Conservation (phyloP, 2,329 filamentous ascomycete genomes). For the Colletotrichum salicis region DNA sequence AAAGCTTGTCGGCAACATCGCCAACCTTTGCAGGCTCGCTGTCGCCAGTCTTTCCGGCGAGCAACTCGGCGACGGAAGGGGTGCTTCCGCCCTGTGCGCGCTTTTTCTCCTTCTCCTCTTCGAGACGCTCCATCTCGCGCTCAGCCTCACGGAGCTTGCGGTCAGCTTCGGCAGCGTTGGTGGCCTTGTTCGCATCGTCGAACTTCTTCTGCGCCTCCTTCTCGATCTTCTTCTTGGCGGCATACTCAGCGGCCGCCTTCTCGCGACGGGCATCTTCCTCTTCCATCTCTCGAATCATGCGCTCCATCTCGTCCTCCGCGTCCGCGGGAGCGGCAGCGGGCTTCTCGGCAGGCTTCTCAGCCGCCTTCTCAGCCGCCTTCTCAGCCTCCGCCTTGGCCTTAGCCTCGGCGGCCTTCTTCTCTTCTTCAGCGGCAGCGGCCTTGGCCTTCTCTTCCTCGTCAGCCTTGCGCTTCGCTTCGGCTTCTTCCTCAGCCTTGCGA, state of each 20-base stretch:
- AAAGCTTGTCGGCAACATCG: slow-evolving; percentile 60
- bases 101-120: slow-evolving; percentile 75
- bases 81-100: slow-evolving; percentile 60
- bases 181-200: slow-evolving; percentile 60
- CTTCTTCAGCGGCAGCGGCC: slow-evolving; percentile 46
- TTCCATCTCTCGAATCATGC: slow-evolving; percentile 72
- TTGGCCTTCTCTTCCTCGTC: slow-evolving; percentile 36
- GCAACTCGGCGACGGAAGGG: slow-evolving; percentile 62
- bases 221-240: slow-evolving; percentile 53
- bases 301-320: slow-evolving; percentile 67
- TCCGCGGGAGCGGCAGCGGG: slow-evolving; percentile 47
- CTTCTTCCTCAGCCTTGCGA: slow-evolving; percentile 16
- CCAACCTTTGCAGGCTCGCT: slow-evolving; percentile 49
- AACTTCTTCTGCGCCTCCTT: slow-evolving; percentile 60
- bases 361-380: slow-evolving; percentile 32
- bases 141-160: slow-evolving; percentile 78
- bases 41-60: slow-evolving; percentile 52
- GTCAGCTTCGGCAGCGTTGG: slow-evolving; percentile 66
- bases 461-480: slow-evolving; percentile 2
- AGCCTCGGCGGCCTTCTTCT: slow-evolving; percentile 41
- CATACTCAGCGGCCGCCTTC: slow-evolving; percentile 53
- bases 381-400: slow-evolving; percentile 45
- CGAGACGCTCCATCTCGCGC: slow-evolving; percentile 76
- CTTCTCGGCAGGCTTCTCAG: slow-evolving; percentile 52
- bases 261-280: slow-evolving; percentile 63